Base-by-base conservation (phyloP, 257 asterid genomes). In the Salvia rosmarinus region DNA sequence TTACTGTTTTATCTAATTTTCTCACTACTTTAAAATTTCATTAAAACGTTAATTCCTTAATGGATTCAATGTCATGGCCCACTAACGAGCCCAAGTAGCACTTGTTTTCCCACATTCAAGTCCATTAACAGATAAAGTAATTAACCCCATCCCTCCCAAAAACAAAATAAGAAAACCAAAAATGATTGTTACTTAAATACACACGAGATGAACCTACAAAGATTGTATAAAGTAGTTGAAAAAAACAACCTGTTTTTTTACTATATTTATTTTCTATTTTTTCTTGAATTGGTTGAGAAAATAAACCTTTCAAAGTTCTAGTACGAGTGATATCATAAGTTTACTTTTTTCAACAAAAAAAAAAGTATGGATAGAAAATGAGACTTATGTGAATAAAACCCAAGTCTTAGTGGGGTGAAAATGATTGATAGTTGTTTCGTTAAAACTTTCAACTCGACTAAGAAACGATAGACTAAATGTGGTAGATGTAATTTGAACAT, bases 41-140 rank as follows among this genome's bases (percentile, higher is more conserved):
- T 55, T 12, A 12, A 6, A 28, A 30, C 12, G 9, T 61, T 60
- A 16, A 35, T 9, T 60, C 5, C 4, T 37, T 20, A 62, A 14
- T 21, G 72, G 67, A 19, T 30, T 55, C 23, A 20, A 20, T 50
- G 77, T 55, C 63, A 54, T 35, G 64, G 51, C 61, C 72, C 58
- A 40, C 66, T 67, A 44, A 17, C 25, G 7, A 65, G 62, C 62
- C 78, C 73, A 74, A 56, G 25, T 1, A 52, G 57, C 51, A 32
- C 50, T 67, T 68, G 23, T 23, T 20, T 17, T 28, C 66, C 34
- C 37, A 10, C 37, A 17, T 43, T 1, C 2, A 21, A 49, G 10
- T 58, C 6, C 11, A 37, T 69, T n/a, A 3, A 50, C 16, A 19
- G 6, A 17, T 35, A 8, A 8, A 61, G 37, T 37, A 21, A 17